phyloP scores from a whole-genome alignment of 805 yeast species.

The Sugiyamaella valdiviana region DNA sequence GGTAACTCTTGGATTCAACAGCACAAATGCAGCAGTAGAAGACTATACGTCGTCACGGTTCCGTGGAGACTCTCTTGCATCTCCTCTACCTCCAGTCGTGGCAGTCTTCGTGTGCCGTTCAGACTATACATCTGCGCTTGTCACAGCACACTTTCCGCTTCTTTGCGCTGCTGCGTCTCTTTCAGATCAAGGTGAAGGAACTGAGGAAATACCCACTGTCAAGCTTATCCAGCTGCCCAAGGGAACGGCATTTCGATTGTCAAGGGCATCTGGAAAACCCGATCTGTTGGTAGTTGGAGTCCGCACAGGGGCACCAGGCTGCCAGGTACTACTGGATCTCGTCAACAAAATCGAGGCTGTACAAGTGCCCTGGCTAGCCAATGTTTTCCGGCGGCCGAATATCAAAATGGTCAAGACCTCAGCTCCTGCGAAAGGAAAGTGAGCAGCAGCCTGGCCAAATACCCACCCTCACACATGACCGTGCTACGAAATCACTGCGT shows the following conservation, averaged over 20 bases:
- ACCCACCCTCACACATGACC: not conserved
- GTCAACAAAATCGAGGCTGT: conserved; percentile 4
- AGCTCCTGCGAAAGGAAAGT: not conserved
- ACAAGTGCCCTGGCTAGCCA: conserved; percentile 12
- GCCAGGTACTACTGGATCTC: not conserved
- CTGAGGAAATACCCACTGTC: not conserved
- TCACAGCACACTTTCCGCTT: conserved; percentile 18
- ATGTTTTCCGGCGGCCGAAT: not conserved
- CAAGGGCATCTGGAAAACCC: conserved; percentile 1
- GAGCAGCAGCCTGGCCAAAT: not conserved
- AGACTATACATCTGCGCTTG: conserved; percentile 14
- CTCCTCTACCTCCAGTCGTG: conserved; percentile 2
- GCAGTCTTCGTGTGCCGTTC: conserved; percentile 19
- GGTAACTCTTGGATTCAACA: conserved; percentile 20
- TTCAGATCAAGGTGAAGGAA: not conserved
- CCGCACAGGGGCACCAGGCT: conserved; percentile 3
- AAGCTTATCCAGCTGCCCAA: conserved; percentile 18
- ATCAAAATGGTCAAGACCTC: not conserved
- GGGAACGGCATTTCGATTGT: conserved; percentile 14
- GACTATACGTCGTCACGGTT: conserved; percentile 4
- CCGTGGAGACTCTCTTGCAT: not conserved
- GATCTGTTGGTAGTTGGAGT: conserved; percentile 5
- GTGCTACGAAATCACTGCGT: not conserved
- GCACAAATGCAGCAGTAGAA: conserved; percentile 18
- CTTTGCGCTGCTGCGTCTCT: conserved; percentile 16